Evolutionary conservation across 2,329 filamentous ascomycete genomes (phyloP), one percentile per base, ranked within the genome.

Genomic region (Aspergillus chevalieri): DNA sequence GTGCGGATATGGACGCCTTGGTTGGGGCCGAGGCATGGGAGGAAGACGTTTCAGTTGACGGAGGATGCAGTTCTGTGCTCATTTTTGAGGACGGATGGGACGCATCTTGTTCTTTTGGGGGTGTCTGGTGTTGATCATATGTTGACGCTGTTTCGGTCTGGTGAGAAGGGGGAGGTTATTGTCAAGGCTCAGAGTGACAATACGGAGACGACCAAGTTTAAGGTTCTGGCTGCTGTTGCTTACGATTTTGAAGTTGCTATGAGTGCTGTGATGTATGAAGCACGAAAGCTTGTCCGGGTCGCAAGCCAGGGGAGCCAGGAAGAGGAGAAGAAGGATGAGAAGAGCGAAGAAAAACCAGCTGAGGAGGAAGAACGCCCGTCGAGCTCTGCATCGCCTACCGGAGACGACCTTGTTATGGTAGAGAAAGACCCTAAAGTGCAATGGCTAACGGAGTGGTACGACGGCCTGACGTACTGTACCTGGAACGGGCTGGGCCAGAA

Each of bases 401-500:
- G 69, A 12, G 67, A 68, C 60, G 76, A 80, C 52, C 52, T 61
- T 6, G 65, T 69, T 2, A 24, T 69, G 68, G 69, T 56, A 59
- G 74, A 48, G 66, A 80, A 57, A 61, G 71, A 50, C 36, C 58
- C 59, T 6, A 53, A 69, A 72, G 58, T 61, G 10, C 69, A 74
- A 63, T 95, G 89, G 89, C 73, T 88, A 44, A 83, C 93, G 55
- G 83, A 87, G 51, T 96, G 91, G 90, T 91, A 91, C 63, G 93
- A 97, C 66, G 89, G 90, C 0, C 74, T 98, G 34, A 88, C 90
- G 0, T 98, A 93, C 65, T 98, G 93, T 66, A 98, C 93, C 0
- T 98, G 93, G 93, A 98, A 97, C 63, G 87, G 84, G 0, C 76
- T 98, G 0, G 93, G 93, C 0, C 89, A 94, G 60, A 74, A 84